Base-by-base conservation (phyloP, 2,329 filamentous ascomycete genomes). In the Xylaria sp. region DNA sequence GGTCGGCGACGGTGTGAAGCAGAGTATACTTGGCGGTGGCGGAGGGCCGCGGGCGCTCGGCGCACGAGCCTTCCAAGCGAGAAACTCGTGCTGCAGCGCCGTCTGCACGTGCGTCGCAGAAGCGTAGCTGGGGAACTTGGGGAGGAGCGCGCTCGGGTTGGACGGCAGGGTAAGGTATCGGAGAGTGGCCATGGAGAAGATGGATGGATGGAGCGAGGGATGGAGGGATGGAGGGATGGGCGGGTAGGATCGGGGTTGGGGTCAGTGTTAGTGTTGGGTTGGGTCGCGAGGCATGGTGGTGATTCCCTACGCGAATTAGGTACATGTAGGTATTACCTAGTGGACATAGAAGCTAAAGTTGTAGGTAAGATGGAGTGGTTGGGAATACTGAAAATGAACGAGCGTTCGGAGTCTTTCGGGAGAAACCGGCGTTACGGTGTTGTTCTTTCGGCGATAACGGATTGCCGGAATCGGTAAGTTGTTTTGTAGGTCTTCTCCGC, bases 1-100 rank as follows among this genome's bases (percentile, higher is more conserved):
- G 56, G 94, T 93, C 1, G 94, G 94, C 41, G 86, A 83, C 57
- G 94, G 92, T 63, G 93, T 90, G 80, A 97, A 96, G 72, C 93
- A 94, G 71, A 98, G 85, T 72, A 98, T 85, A 39, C 88, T 89
- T 31, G 94, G 92, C 15, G 84, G 83, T 0, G 91, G 91, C 9
- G 86, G 80, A 4, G 82, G 72, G 1, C 68, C 70, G 28, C 70
- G 72, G 39, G 52, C 18, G 18, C 28, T 12, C 43, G 59, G 60
- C 67, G 60, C 69, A 23, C 33, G 58, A 31, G 77, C 77, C 71
- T 92, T 93, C 79, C 89, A 84, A 33, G 86, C 80, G 56, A 93
- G 88, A 68, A 91, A 85, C 43, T 82, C 82, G 23, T 80, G 78
- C 43, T 81, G 81, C 56, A 84, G 75, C 51, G 74, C 72, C 23